Base-by-base conservation (phyloP, 2,329 filamentous ascomycete species). In the Mycocentrospora acerina region DNA sequence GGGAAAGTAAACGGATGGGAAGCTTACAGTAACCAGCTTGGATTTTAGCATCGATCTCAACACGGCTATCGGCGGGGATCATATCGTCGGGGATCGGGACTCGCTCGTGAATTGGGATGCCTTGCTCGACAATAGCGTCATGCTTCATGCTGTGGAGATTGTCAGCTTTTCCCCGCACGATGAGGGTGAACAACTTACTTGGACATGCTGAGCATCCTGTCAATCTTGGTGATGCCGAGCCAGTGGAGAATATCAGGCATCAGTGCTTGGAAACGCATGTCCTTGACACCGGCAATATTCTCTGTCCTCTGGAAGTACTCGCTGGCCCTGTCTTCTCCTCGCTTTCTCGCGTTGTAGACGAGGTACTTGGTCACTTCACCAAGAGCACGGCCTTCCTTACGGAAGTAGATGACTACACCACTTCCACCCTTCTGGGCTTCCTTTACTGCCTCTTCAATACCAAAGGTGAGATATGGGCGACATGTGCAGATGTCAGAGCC, bases 31-130 rank as follows among this genome's bases (percentile, higher is more conserved):
- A 84, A 15, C 82, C 93, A 44, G 91, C 90, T 56, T 91, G 93
- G 64, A 97, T 96, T 75, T 97, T 97, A 42, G 93, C 93, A 69
- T 97, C 93, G 61, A 97, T 98, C 69, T 98, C 93, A n/a, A 97
- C 93, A 52, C 91, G 79, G 36, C 90, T 95, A 70, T 97, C 93
- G 48, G 85, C 88, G 10, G 93, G 93, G 57, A 97, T 96, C 80
- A 93, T 83, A 22, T 93, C 86, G 51, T 95, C 89, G 4, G 91
- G 93, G 49, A 97, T 88, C 44, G 94, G 90, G 32, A 97, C 83
- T 44, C 90, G 81, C 71, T 96, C 90, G 58, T 86, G 78, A 55
- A 96, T 96, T 19, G 89, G 88, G 53, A 90, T 90, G 40, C 87
- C 87, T 73, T 90, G 86, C 42, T 82, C 80, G 36, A 93, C 88